These are phyloP conservation scores for Chondrus crispus DNA, from an alignment of 23 red algal genomes.

Conservation along the genomic window DNA sequence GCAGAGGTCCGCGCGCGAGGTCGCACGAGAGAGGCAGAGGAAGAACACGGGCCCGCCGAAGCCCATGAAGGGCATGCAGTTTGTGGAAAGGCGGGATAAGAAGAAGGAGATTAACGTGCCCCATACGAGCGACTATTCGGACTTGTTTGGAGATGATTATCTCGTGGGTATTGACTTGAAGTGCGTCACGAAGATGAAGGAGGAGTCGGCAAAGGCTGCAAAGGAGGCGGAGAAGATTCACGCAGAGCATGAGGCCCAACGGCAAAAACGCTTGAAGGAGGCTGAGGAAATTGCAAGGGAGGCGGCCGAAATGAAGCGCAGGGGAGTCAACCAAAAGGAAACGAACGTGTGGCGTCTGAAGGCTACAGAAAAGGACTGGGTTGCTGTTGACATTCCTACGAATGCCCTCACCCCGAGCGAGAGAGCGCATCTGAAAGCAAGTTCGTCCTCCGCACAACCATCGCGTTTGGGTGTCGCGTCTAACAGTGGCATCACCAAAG, in stretches of 20 bases:
- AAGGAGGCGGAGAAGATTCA: constrained; percentile 26
- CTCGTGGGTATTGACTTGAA: constrained; percentile 24
- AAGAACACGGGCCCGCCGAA: neutral
- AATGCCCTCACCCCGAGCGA: neutral
- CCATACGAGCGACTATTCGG: constrained; percentile 44
- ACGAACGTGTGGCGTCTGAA: constrained; percentile 1
- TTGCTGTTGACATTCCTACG: constrained; percentile 28
- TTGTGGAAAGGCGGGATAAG: constrained; percentile 16
- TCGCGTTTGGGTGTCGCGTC: too few relatives aligned
- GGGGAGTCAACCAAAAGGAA: neutral
- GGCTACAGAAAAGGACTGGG: constrained; percentile 21
- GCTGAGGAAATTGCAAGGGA: neutral
- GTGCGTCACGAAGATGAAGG: neutral
- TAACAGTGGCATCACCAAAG: too few relatives aligned
- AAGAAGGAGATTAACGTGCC: constrained; percentile 51
- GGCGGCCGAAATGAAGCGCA: constrained; percentile 12
- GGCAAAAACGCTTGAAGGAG: neutral
- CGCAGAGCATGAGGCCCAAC: neutral
- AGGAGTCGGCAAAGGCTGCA: constrained; percentile 19
- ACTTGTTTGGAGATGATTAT: constrained; percentile 59
- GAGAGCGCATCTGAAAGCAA: too few relatives aligned
- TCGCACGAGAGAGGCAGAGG: neutral
- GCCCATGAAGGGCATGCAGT: constrained; percentile 37
- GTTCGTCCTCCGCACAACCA: too few relatives aligned
- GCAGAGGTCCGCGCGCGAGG: neutral